Base-by-base conservation (phyloP, 495 filamentous ascomycete genomes). In the Podospora pseudopauciseta region DNA sequence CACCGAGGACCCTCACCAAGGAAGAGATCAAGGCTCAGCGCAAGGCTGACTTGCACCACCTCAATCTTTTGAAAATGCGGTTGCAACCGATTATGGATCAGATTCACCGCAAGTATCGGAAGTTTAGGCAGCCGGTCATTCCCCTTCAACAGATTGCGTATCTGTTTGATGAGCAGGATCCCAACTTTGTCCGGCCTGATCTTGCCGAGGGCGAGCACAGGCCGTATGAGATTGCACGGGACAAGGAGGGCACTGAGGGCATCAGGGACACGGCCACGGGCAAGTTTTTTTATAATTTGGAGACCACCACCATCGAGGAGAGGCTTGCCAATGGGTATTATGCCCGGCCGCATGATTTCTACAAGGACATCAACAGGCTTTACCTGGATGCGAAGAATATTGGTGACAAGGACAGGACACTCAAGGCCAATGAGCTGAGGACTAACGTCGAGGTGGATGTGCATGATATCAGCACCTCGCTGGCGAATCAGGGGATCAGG, bases 81-180 rank as follows among this genome's bases (percentile, higher is more conserved):
- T 87, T 99, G 64, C 93, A 97, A 77, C 91, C 91, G 15, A 90
- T 97, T 70, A 96, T 99, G 92, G 94, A 98, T 69, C 90, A 96
- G 78, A 91, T 97, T 67, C 91, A 95, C 71, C 87, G 86, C 67
- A 87, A 85, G 71, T 94, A 95, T 77, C 90, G 90, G 75, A 90
- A 89, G 67, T 97, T 98, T 81, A 85, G 92, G 58, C 86, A 86
- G 30, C 89, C 92, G 4, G 85, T 92, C 39, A 88, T 99, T 72
- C 89, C 91, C 19, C 85, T 92, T 58, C 79, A 79, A 3, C 80
- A 87, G 53, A 92, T 96, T 62, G 80, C 84, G 32, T 96, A 97
- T 74, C 83, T 98, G 7, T 90, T 89, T 71, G 88, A 93, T 54
- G 94, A 97, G 72, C 76, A 88, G 54, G 89, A 97, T 72, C 91